Evolutionary conservation across 2,329 filamentous ascomycete species (phyloP), one percentile per base, ranked within the genome.

Genomic region (Dothidotthia symphoricarpi): DNA sequence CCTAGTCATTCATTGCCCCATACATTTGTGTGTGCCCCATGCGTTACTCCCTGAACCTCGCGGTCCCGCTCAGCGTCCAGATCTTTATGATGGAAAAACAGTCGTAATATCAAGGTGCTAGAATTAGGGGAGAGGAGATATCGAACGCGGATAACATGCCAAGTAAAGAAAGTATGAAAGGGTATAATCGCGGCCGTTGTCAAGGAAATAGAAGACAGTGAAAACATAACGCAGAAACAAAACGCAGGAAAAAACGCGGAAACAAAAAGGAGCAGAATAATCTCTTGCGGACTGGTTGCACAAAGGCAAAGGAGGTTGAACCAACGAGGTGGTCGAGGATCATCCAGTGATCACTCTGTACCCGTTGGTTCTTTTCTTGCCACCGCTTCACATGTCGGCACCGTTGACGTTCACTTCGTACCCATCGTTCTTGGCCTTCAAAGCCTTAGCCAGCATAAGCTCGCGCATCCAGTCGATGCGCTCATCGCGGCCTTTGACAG

Each of bases 401-500:
- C 87, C 87, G 61, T 91, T 91, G 48, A 90, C 81, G 60, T 82
- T 85, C 55, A 93, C 81, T 69, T 90, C 85, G 55, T 85, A 91
- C 13, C 88, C 88, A 54, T 88, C 83, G 31, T 80, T 82, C 76
- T 90, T 93, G 69, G 88, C 85, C 73, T 83, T 86, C 63, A 88
- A 73, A 13, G 88, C 88, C 73, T 93, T 93, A 36, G 88, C 88
- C 30, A 94, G 80, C 88, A 94, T 94, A 45, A 94, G 72, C 75
- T 94, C 88, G 37, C 88, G 77, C 88, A 94, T 94, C 93, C 93
- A 98, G 65, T 96, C 91, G 58, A 97, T 96, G 45, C 91, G 80
- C 63, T 96, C 87, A 61, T 96, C 88, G 11, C 89, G 80, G 56
- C 76, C 81, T 69, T 85, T 85, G 53, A 96, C 91, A 0, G 91